Base-by-base conservation (phyloP, 2,329 filamentous ascomycete species). In the Trichoderma oligosporum region DNA sequence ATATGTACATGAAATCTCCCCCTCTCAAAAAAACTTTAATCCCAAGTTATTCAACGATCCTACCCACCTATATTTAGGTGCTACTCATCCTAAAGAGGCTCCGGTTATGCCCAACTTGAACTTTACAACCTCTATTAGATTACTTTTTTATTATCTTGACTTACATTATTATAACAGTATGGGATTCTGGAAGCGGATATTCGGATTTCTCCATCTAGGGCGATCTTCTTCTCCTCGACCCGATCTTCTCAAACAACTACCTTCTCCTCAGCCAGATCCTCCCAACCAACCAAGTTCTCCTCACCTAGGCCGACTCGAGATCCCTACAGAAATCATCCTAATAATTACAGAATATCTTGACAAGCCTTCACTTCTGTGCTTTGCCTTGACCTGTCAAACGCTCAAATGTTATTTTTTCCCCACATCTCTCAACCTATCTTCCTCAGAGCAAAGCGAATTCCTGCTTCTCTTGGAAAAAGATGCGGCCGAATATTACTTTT, bases 391-490 rank as follows among this genome's bases (percentile, higher is more conserved):
- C 31, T 62, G 61, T 29, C 45, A 31, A 27, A 16, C 16, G 14
- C 51, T 56, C 31, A 49, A 57, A 27, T 6, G 12, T 16, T 25
- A 36, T 14, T 59, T 29, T 25, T 57, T 59, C 18, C 56, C 56
- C 9, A 9, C 42, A 12, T 44, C 42, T 27, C 25, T 31, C 3
- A 22, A 29, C 7, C 36, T 60, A 5, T 9, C 38, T n/a, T 16
- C 14, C 8, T 16, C 18, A 6, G 51, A 58, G 16, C 47, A 53
- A 24, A 41, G 16, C 9, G 24, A 52, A 25, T 35, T 60, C 24
- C 57, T 62, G 24, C 25, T 49, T n/a, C 35, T 59, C 8, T 52
- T 62, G 2, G 59, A 62, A 45, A 61, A 49, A 22, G 59, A 60
- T 27, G 31, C 47, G 33, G 24, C 45, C 6, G 2, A 41, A 5